Conservation (phyloP, 202 grass and related monocot species). For the Thinopyrum obtusiflorum region DNA sequence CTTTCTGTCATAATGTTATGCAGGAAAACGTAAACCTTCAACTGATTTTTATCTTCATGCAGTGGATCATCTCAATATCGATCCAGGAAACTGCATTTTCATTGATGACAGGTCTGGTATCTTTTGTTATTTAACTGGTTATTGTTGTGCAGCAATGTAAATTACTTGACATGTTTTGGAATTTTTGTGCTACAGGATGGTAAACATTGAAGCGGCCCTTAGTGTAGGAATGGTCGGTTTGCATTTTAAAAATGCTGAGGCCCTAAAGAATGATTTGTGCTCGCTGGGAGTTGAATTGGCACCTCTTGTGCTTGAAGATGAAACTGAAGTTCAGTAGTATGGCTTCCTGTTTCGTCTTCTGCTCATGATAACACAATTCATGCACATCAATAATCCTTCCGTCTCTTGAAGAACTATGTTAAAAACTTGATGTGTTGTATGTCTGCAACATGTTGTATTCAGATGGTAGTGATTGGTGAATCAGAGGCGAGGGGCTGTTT, state of each 20-base stretch:
- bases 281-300: conserved; percentile 69
- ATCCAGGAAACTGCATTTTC: conserved; percentile 71
- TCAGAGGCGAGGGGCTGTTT: too few species aligned
- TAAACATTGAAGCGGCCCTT: conserved; percentile 78
- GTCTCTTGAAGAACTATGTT: conserved; percentile 17
- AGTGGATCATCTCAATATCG: conserved; percentile 44
- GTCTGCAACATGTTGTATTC: too few species aligned
- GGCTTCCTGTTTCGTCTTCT: background rate
- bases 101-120: conserved; percentile 72
- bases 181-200: conserved; percentile 44
- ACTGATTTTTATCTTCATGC: conserved; percentile 62
- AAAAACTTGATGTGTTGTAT: background rate
- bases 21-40: conserved; percentile 75
- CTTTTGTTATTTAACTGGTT: conserved; percentile 20
- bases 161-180: conserved; percentile 24
- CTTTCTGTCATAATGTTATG: background rate
- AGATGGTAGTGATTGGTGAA: too few species aligned
- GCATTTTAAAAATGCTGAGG: conserved; percentile 70
- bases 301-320: conserved; percentile 35
- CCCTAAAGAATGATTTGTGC: conserved; percentile 63
- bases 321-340: conserved; percentile 32
- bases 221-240: conserved; percentile 76
- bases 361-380: background rate
- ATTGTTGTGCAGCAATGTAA: background rate
- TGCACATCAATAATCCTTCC: background rate